These are phyloP conservation scores for Nicotiana obtusifolia DNA, from an alignment of 257 asterid genomes.

Conservation along the genomic window DNA sequence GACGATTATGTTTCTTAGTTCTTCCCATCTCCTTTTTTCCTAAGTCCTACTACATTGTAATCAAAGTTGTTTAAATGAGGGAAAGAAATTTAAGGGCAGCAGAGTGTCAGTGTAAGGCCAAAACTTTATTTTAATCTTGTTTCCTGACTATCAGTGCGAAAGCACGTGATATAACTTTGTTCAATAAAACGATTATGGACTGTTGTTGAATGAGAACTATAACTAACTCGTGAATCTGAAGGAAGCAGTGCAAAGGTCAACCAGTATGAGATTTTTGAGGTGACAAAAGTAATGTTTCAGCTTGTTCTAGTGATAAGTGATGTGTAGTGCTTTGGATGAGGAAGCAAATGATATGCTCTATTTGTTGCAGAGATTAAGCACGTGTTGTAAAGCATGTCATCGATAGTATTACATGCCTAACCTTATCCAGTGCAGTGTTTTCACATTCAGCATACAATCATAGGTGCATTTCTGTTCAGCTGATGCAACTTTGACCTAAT, in stretches of 20 bases:
- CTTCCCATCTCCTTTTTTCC: too few species aligned
- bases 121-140: neutral
- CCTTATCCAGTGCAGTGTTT: neutral
- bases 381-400: neutral
- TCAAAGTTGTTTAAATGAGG: neutral
- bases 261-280: neutral
- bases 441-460: neutral
- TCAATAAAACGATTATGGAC: neutral
- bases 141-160: neutral
- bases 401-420: neutral
- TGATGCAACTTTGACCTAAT: neutral
- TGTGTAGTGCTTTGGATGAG: neutral
- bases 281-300: neutral
- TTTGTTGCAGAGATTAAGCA: neutral
- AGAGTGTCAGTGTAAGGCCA: neutral
- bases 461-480: neutral
- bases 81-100: neutral
- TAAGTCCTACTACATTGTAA: neutral
- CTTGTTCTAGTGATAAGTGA: neutral
- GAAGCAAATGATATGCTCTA: neutral
- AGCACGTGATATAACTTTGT: neutral
- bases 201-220: neutral
- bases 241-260: neutral
- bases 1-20: too few species aligned
- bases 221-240: neutral